Evolutionary conservation across 1,139 yeast genomes (phyloP).

Genomic region (Lodderomyces theae): DNA sequence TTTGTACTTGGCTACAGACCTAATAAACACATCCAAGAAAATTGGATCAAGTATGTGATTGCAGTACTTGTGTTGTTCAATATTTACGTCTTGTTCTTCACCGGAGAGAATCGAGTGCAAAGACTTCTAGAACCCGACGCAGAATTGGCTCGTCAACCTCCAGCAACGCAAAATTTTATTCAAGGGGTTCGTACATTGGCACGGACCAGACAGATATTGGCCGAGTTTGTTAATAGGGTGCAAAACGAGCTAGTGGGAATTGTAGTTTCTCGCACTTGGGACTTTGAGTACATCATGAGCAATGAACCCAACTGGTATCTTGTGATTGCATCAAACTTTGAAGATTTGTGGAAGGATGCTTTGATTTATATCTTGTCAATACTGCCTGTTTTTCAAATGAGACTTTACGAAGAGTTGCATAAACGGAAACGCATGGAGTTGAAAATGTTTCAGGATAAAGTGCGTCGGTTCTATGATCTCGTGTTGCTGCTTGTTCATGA

Average conservation of each 20-base stretch:
- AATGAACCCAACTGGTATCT: slow-evolving; percentile 10
- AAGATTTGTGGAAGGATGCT: slow-evolving; percentile 21
- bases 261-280: slow-evolving; percentile 23
- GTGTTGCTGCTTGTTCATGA: slow-evolving; percentile 7
- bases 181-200: not conserved
- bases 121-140: slow-evolving; percentile 4
- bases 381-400: slow-evolving; percentile 20
- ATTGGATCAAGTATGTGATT: slow-evolving; percentile 14
- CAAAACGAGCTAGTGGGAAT: slow-evolving; percentile 18
- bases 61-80: slow-evolving; percentile 9
- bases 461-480: slow-evolving; percentile 6
- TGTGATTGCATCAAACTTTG: slow-evolving; percentile 13
- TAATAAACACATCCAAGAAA: slow-evolving; percentile 10
- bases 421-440: slow-evolving; percentile 21
- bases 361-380: slow-evolving; percentile 21
- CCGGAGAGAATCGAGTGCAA: slow-evolving; percentile 12
- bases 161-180: slow-evolving; percentile 1
- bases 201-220: not conserved
- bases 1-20: slow-evolving; percentile 13
- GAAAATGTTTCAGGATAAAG: slow-evolving; percentile 16
- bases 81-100: slow-evolving; percentile 12
- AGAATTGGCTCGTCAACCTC: not conserved
- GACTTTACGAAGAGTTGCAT: slow-evolving; percentile 17
- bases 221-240: slow-evolving; percentile 3
- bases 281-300: slow-evolving; percentile 21